Evolutionary conservation across 1,139 yeast genomes (phyloP).

Genomic region (Nakaseomyces glabratus): DNA sequence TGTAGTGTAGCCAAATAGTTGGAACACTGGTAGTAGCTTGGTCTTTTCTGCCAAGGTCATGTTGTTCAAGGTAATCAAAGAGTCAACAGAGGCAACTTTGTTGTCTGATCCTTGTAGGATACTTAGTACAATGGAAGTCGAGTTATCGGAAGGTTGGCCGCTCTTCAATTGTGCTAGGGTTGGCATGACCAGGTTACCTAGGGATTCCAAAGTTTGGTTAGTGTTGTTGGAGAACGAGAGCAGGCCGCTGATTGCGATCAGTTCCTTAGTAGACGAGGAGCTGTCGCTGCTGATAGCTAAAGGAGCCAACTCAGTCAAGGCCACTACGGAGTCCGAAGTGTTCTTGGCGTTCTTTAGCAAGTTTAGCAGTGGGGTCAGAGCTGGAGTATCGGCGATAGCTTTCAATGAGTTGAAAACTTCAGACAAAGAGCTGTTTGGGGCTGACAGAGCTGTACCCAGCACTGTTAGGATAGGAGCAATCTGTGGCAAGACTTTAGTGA

Average conservation of each 20-base stretch:
- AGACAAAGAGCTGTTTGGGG: conserved; percentile 18
- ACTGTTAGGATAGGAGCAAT: conserved; percentile 22
- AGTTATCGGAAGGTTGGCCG: conserved; percentile 16
- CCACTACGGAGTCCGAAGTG: conserved; percentile 19
- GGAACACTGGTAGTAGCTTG: conserved; percentile 24
- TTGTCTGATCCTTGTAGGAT: conserved; percentile 24
- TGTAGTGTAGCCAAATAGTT: conserved; percentile 20
- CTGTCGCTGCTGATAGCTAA: conserved; percentile 18
- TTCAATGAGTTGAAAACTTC: conserved; percentile 22
- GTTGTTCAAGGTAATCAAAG: conserved; percentile 19
- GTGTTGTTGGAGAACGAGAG: conserved; percentile 22
- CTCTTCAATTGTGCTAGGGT: conserved; percentile 13
- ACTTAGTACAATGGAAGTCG: conserved; percentile 16
- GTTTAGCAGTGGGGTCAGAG: conserved; percentile 24
- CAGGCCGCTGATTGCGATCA: conserved; percentile 21
- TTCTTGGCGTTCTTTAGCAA: conserved; percentile 22
- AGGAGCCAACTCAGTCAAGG: conserved; percentile 26
- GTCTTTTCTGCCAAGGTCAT: conserved; percentile 20
- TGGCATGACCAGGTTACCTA: conserved; percentile 4
- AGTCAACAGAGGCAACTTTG: conserved; percentile 22
- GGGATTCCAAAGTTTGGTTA: conserved; percentile 16
- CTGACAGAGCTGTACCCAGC: conserved; percentile 23
- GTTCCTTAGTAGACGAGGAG: conserved; percentile 16
- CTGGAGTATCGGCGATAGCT: conserved; percentile 23
- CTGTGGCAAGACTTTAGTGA: conserved; percentile 28